A percentile compares a stretch with the other conserved stretches of the same genome.
phyloP scores from a whole-genome alignment of 495 filamentous ascomycete species.

The Penicillium samsonianum region DNA sequence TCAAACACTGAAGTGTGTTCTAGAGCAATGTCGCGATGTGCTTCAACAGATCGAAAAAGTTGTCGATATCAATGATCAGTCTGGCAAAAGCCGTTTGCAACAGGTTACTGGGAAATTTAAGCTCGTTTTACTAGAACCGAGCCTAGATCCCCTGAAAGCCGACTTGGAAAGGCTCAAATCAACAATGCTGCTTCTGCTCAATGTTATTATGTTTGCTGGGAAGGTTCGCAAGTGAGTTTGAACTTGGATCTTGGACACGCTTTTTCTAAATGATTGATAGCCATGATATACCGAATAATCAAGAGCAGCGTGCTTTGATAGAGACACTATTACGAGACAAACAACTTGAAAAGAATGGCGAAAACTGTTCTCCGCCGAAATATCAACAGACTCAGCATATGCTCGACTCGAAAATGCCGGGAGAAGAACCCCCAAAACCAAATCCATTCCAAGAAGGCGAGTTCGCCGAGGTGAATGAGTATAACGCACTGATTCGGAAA shows the following conservation, averaged over 20 bases:
- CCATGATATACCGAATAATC: slow-evolving; percentile 3
- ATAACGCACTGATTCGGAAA: slow-evolving; percentile 11
- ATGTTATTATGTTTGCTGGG: slow-evolving; percentile 40
- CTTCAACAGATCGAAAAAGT: slow-evolving; percentile 33
- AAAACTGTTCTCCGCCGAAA: background rate
- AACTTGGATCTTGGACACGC: background rate
- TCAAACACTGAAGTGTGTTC: slow-evolving; percentile 18
- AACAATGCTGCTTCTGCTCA: slow-evolving; percentile 37
- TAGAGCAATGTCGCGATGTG: slow-evolving; percentile 29
- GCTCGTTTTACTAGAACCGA: slow-evolving; percentile 26
- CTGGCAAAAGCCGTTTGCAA: slow-evolving; percentile 16
- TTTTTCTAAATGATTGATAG: slow-evolving; percentile 1
- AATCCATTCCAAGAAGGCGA: background rate
- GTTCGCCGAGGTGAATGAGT: slow-evolving; percentile 11
- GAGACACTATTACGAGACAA: slow-evolving; percentile 6
- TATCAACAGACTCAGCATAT: background rate
- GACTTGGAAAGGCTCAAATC: slow-evolving; percentile 41
- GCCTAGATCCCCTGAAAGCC: slow-evolving; percentile 26
- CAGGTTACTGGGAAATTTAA: slow-evolving; percentile 18
- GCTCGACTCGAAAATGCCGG: background rate
- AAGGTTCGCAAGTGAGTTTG: slow-evolving; percentile 22
- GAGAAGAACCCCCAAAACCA: background rate
- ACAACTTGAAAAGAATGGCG: background rate
- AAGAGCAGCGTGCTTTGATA: slow-evolving; percentile 17
- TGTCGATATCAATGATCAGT: slow-evolving; percentile 12